Conservation (phyloP, 768 basidiomycete genomes). For the Pleurotus giganteus region DNA sequence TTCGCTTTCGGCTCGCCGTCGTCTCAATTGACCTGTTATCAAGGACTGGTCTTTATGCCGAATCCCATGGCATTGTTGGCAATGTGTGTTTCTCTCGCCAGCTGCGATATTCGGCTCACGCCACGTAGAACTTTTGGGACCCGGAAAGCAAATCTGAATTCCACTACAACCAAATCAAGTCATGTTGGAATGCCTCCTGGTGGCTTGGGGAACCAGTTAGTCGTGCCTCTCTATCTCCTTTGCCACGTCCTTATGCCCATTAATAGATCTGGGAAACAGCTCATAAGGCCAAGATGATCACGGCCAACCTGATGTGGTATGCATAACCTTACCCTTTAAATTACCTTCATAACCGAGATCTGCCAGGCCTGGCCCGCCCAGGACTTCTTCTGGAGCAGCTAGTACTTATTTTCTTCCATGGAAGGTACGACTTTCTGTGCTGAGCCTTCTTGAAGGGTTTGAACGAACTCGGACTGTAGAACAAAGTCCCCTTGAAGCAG, state of each 20-base stretch:
- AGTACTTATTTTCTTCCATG: conserved; percentile 81
- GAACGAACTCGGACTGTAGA: conserved; percentile 26
- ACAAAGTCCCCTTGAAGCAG: conserved; percentile 59
- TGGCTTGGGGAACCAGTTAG: conserved; percentile 87
- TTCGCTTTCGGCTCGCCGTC: not conserved
- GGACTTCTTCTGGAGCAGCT: conserved; percentile 58
- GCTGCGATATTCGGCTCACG: not conserved
- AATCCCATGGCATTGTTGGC: conserved; percentile 88
- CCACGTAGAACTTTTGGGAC: conserved; percentile 80
- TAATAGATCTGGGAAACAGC: conserved; percentile 90
- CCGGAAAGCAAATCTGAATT: conserved; percentile 62
- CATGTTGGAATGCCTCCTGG: conserved; percentile 70
- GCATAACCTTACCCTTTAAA: conserved; percentile 25
- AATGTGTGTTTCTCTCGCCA: conserved; percentile 51
- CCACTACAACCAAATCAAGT: conserved; percentile 62
- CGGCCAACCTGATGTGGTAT: conserved; percentile 92
- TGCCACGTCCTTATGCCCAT: not conserved
- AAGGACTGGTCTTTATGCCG: conserved; percentile 88
- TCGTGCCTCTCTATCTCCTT: conserved; percentile 1
- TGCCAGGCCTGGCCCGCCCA: conserved; percentile 79
- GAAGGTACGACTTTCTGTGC: conserved; percentile 41
- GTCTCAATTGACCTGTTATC: conserved; percentile 4
- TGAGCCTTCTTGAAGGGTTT: conserved; percentile 8
- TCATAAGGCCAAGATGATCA: conserved; percentile 63
- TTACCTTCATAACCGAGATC: not conserved